Evolutionary conservation across 495 filamentous ascomycete species (phyloP), one percentile per base, ranked within the genome.

Genomic region (Tirmania nivea): DNA sequence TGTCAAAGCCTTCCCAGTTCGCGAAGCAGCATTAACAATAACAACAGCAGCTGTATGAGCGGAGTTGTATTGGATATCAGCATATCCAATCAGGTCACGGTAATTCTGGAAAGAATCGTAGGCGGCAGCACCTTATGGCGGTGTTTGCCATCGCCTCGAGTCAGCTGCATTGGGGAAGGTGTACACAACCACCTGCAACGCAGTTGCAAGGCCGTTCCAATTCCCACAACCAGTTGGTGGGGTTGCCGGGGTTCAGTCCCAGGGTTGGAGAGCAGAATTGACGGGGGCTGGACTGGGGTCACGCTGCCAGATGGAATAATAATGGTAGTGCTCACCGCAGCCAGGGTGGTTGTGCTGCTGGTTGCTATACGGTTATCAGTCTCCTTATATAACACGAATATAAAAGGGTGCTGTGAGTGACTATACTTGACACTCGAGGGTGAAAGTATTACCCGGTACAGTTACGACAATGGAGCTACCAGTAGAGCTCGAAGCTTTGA

Each of bases 91-190:
- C 10, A 66, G 45, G 51, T 64, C 59, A 16, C 60, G 53, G 50
- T 64, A 56, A 51, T 57, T 51, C 39, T 61, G 61, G 37, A 66
- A 66, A 5, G 52, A 39, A 31, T 57, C 55, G 45, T 66, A 63
- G 9, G 47, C 37, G 9, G 39, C 7, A 47, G 49, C 54, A 35
- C 53, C 63, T 34, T 63, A 14, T 3, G 63, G 63, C 17, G 63
- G 63, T 3, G 63, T 66, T 55, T 66, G 63, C 63, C 63, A 66
- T n/a, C 63, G 60, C 10, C 63, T 58, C 37, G 54, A 57, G 34
- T 66, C 63, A 0, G 63, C 48, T 2, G 60, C 58, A 34, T 35
- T 54, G 7, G 56, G 20, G 34, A 66, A 57, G 10, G 53, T 56
- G 51, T 54, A 66, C 35, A 56, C 20, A n/a, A n/a, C 16, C 25